Conservation (phyloP, 192 early-diverging fungal species). For the Lunasporangiospora selenospora region DNA sequence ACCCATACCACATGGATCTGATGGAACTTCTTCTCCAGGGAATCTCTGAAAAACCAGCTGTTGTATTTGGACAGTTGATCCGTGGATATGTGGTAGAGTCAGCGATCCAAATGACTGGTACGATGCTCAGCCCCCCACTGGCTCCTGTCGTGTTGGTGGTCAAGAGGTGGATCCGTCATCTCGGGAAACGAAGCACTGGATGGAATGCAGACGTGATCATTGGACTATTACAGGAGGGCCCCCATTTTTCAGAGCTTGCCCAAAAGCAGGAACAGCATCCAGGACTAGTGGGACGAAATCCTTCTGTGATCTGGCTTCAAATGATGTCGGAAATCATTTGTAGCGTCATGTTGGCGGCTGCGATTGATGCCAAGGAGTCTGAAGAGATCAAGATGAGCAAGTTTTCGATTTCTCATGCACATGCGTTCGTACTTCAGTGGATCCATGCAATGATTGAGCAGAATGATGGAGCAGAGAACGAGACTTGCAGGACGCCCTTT, state of each 20-base stretch:
- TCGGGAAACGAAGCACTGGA: conserved; percentile 25
- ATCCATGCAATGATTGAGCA: conserved; percentile 26
- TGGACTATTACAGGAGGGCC: conserved; percentile 15
- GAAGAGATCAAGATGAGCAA: conserved; percentile 37
- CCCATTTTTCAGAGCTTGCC: conserved; percentile 4
- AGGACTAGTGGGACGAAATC: conserved; percentile 15
- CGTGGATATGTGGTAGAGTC: conserved; percentile 27
- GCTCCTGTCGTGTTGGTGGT: conserved; percentile 26
- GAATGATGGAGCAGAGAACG: conserved; percentile 16
- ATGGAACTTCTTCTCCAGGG: conserved; percentile 39
- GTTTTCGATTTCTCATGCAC: conserved; percentile 30
- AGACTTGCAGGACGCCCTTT: conserved; percentile 36
- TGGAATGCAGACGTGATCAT: conserved; percentile 38
- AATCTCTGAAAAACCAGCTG: conserved; percentile 31
- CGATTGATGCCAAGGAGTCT: conserved; percentile 28
- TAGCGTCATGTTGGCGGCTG: conserved; percentile 37
- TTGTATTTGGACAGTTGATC: conserved; percentile 39
- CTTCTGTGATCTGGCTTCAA: conserved; percentile 23
- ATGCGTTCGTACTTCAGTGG: conserved; percentile 28
- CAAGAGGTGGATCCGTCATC: conserved; percentile 41
- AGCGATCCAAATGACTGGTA: conserved; percentile 21
- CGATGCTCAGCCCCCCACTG: conserved; percentile 11
- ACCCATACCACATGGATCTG: conserved; percentile 37
- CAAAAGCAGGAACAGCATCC: conserved; percentile 44
- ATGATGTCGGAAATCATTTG: conserved; percentile 39